Percentiles rank a stretch among this genome's conserved stretches.
Conservation (phyloP, 2,329 filamentous ascomycete species). For the Botrytis elliptica region DNA sequence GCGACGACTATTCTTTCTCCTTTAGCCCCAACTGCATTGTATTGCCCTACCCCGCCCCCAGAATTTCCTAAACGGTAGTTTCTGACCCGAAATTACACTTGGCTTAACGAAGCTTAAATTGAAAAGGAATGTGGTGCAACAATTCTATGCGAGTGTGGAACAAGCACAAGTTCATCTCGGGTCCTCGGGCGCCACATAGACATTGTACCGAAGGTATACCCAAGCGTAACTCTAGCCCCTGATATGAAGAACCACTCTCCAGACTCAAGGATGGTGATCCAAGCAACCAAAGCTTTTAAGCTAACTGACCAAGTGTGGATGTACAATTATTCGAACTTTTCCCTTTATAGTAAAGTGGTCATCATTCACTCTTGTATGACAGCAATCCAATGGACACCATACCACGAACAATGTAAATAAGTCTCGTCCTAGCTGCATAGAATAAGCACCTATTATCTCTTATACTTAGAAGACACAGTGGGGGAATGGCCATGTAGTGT, state of each 20-base stretch:
- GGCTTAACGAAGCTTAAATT: background rate
- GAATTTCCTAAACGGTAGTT: too few species aligned
- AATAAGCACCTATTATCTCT: background rate
- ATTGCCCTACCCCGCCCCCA: background rate
- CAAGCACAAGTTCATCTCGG: background rate
- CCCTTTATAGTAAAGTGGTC: background rate
- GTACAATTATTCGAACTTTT: background rate
- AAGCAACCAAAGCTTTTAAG: background rate
- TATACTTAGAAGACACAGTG: background rate
- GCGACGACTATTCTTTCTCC: too few species aligned
- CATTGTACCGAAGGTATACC: background rate
- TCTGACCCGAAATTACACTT: background rate
- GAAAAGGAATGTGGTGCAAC: too few species aligned
- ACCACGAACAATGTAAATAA: background rate
- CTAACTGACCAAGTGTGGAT: background rate
- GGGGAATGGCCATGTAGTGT: background rate
- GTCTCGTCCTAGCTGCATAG: background rate
- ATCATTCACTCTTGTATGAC: too few species aligned
- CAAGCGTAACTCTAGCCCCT: background rate
- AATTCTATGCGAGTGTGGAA: background rate
- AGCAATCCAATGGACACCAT: background rate
- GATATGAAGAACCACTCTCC: background rate
- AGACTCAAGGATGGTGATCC: too few species aligned
- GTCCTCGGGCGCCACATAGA: background rate
- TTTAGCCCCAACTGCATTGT: background rate